phyloP scores from a whole-genome alignment of 768 basidiomycete species.

The Cystofilobasidium macerans region DNA sequence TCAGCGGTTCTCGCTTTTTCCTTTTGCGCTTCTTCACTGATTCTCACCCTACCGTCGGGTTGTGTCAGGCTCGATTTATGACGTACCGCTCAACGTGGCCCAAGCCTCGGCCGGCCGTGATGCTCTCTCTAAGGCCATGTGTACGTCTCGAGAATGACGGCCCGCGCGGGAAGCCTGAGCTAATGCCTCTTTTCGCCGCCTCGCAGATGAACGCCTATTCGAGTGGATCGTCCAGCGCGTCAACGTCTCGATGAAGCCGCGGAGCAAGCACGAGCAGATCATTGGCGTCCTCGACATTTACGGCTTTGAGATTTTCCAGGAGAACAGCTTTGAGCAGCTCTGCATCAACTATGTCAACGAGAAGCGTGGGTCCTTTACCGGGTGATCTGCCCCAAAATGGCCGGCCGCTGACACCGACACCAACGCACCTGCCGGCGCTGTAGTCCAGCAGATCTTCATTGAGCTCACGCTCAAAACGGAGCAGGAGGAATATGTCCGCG shows the following conservation, averaged over 20 bases:
- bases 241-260: slow-evolving; percentile 91
- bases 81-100: slow-evolving; percentile 80
- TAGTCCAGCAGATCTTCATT: slow-evolving; percentile 62
- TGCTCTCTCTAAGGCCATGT: slow-evolving; percentile 81
- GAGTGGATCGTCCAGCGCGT: slow-evolving; percentile 98
- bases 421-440: not conserved
- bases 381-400: not conserved
- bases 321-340: slow-evolving; percentile 89
- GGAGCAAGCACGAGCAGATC: slow-evolving; percentile 58
- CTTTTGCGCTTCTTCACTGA: too few relatives aligned
- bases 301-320: slow-evolving; percentile 88
- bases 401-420: not conserved
- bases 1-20: not conserved
- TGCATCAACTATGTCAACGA: slow-evolving; percentile 99
- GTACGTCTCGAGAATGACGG: slow-evolving; percentile 20
- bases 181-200: not conserved
- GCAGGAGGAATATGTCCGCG: slow-evolving; percentile 96
- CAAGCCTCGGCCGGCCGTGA: slow-evolving; percentile 82
- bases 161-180: too few relatives aligned
- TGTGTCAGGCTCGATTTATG: slow-evolving; percentile 70
- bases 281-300: slow-evolving; percentile 98
- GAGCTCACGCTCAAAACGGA: slow-evolving; percentile 97
- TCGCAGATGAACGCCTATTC: slow-evolving; percentile 25
- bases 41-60: too few relatives aligned
- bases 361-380: slow-evolving; percentile 46